Evolutionary conservation across 164 flowering plant species (phyloP).

Genomic region (Paratinospora sagittata): DNA sequence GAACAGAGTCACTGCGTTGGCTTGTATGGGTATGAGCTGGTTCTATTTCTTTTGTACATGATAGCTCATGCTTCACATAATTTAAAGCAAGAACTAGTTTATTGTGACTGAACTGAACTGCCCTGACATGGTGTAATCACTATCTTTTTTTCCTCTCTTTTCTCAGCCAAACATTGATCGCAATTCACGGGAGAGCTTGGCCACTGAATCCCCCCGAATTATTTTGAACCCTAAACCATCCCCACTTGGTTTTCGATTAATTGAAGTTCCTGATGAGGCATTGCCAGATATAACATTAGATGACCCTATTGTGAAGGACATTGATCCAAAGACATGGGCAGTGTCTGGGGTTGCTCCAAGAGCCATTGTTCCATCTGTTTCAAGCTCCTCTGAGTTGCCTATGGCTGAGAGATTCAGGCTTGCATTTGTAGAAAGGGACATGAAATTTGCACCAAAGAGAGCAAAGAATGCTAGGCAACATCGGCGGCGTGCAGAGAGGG

Average conservation of each 20-base stretch:
- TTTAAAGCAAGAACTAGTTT: not conserved
- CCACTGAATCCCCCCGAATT: conserved; percentile 77
- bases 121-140: not conserved
- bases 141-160: conserved; percentile 8
- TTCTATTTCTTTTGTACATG: not conserved
- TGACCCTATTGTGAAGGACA: conserved; percentile 49
- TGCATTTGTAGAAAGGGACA: conserved; percentile 83
- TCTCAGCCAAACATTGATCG: conserved; percentile 78
- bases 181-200: conserved; percentile 45
- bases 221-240: conserved; percentile 73
- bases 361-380: conserved; percentile 15
- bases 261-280: conserved; percentile 61
- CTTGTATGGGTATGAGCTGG: conserved; percentile 69
- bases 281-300: conserved; percentile 42
- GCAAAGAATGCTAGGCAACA: conserved; percentile 93
- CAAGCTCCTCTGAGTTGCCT: conserved; percentile 38
- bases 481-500: conserved; percentile 74
- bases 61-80: not conserved
- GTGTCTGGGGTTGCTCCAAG: conserved; percentile 25
- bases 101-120: not conserved
- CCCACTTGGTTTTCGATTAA: conserved; percentile 48
- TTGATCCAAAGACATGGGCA: conserved; percentile 75
- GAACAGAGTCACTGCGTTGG: conserved; percentile 78
- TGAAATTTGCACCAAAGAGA: conserved; percentile 73
- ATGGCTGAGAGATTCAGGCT: conserved; percentile 91